Conservation (phyloP, 192 early-diverging fungal species). For the Coemansia sp. region DNA sequence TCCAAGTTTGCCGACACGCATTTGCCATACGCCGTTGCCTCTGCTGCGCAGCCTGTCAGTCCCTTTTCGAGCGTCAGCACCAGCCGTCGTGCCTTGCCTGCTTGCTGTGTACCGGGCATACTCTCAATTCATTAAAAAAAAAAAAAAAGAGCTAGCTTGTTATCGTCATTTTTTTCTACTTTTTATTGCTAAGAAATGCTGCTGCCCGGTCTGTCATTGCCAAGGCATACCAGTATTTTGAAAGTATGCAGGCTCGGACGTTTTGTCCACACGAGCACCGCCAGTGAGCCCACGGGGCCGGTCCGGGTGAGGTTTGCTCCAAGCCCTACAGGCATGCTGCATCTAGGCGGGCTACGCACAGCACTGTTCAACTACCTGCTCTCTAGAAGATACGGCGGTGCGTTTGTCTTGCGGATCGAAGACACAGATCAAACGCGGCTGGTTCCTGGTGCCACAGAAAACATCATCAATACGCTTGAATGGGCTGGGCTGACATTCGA, state of each 20-base stretch:
- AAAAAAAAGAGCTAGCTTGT: neutral
- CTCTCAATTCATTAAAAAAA: neutral
- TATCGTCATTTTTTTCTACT: neutral
- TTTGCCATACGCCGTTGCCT: constrained; percentile 56
- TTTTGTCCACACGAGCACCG: neutral
- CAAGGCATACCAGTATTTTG: no score
- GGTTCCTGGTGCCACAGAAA: constrained; percentile 70
- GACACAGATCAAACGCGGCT: constrained; percentile 85
- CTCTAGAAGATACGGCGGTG: constrained; percentile 68
- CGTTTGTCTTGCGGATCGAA: constrained; percentile 87
- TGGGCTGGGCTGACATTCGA: constrained; percentile 79
- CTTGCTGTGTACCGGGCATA: constrained; percentile 33
- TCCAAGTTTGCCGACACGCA: constrained; percentile 55
- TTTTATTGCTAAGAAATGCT: no score
- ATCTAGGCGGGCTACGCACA: constrained; percentile 89
- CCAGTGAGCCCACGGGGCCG: constrained; percentile 40
- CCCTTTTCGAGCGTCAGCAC: constrained; percentile 51
- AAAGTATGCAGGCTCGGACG: no score
- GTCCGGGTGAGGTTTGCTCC: constrained; percentile 90
- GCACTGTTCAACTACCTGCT: constrained; percentile 89
- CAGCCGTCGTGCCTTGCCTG: constrained; percentile 38
- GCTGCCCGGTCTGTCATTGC: no score
- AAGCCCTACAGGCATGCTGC: constrained; percentile 88
- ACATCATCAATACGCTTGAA: constrained; percentile 60
- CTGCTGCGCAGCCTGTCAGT: constrained; percentile 29